Base-by-base conservation (phyloP, 208 protist genomes). In the Polymyxa betae region DNA sequence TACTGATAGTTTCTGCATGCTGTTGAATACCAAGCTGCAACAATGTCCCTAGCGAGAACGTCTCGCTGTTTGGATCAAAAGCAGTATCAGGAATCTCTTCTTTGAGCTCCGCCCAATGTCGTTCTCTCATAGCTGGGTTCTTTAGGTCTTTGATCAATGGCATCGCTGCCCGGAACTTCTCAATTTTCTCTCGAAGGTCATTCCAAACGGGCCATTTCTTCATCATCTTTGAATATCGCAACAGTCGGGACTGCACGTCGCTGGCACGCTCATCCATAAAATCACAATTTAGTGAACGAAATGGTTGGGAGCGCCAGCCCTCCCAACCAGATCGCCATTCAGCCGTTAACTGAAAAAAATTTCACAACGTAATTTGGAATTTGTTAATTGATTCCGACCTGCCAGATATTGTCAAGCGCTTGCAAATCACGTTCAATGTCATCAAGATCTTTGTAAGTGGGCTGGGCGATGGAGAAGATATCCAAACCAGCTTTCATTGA, bases 91-190 rank as follows among this genome's bases (percentile, higher is more conserved):
- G 91, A 38, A 93, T 46, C 5, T 92, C 72, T 0, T 92, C 88
- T n/a, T 90, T 90, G 0, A 95, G 77, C 12, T 87, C 72, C 29
- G 93, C 88, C 94, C 95, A 96, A 88, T 96, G 95, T 16, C 95
- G 68, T 41, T 92, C 91, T 32, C 91, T 49, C 45, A 96, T 92
- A 16, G 93, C 94, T 41, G 93, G 91, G 41, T 97, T 98, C 88
- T 96, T 96, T n/a, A 99, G 94, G 89, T 98, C 97, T 82, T 96
- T 94, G 68, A 99, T 97, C 66, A 99, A 96, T 38, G 98, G 97
- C 92, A 99, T 94, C 0, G 97, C 95, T 90, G 95, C 95, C 93
- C 97, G 97, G 92, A 99, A 97, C 77, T 97, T 93, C 77, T 98
- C 97, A 38, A 99, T 97, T 68, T 97, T 94, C 49, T 98, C 96